Conservation (phyloP, 768 basidiomycete genomes). For the Coprinopsis sp. region DNA sequence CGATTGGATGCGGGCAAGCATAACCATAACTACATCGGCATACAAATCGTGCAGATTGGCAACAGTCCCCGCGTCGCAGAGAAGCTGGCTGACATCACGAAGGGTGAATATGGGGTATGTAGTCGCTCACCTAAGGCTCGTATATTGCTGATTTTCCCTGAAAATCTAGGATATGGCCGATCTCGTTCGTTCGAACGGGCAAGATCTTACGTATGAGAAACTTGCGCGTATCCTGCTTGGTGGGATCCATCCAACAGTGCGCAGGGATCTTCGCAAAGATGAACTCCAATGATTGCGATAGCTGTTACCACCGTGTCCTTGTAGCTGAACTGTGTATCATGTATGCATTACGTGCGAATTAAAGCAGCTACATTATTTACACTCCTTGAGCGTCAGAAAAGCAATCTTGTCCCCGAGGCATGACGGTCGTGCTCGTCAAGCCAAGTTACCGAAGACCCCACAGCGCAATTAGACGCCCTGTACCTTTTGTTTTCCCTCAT, state of each 20-base stretch:
- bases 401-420: too few species aligned
- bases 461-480: too few species aligned
- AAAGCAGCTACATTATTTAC: too few species aligned
- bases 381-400: too few species aligned
- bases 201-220: constrained; percentile 21
- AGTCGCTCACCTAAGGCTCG: background rate
- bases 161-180: constrained; percentile 27
- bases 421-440: too few species aligned
- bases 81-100: constrained; percentile 21
- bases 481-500: too few species aligned
- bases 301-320: too few species aligned
- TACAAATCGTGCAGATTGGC: constrained; percentile 33
- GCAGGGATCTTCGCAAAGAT: constrained; percentile 1
- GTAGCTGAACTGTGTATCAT: too few species aligned
- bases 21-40: constrained; percentile 29
- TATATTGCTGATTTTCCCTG: background rate
- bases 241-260: constrained; percentile 28
- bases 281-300: background rate
- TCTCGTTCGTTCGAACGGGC: constrained; percentile 22
- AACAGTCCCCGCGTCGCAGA: constrained; percentile 18
- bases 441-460: too few species aligned
- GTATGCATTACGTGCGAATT: too few species aligned
- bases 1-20: constrained; percentile 21
- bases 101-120: constrained; percentile 25
- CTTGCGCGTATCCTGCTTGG: constrained; percentile 30